Percentiles rank a stretch among this genome's conserved stretches.
phyloP scores from a whole-genome alignment of 2,329 filamentous ascomycete genomes.

The Fusarium irregulare region DNA sequence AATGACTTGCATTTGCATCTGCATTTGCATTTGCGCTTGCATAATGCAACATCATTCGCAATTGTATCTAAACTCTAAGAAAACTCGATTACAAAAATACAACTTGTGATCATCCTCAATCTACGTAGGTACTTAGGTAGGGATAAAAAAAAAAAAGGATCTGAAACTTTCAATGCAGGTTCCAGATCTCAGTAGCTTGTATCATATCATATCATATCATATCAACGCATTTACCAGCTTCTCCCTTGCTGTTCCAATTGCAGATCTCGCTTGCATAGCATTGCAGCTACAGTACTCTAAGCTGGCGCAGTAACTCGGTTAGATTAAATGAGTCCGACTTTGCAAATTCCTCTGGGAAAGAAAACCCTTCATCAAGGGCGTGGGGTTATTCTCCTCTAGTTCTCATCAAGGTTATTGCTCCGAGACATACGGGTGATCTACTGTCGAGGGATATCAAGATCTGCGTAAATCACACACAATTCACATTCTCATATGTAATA shows the following conservation, averaged over 20 bases:
- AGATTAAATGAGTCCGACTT: background rate
- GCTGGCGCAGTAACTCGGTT: background rate
- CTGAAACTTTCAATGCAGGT: background rate
- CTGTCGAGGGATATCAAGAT: constrained; percentile 26
- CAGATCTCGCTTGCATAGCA: background rate
- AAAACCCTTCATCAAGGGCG: constrained; percentile 3
- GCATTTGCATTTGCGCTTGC: background rate
- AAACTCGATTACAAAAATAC: background rate
- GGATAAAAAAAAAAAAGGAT: background rate
- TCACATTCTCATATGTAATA: constrained; percentile 27
- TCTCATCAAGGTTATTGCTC: constrained; percentile 13
- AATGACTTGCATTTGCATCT: background rate
- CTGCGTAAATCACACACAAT: constrained; percentile 25
- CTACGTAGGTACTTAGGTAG: background rate
- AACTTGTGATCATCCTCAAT: background rate
- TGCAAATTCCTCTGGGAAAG: background rate
- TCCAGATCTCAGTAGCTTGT: background rate
- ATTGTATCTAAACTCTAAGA: constrained; percentile 9
- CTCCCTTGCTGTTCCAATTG: constrained; percentile 15
- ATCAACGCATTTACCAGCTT: background rate
- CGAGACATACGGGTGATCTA: constrained; percentile 31
- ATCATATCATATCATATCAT: background rate
- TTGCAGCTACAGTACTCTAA: background rate
- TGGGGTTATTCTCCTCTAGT: background rate
- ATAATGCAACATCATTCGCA: constrained; percentile 32